phyloP scores from a whole-genome alignment of 495 filamentous ascomycete species.

The Cladorrhinum samala region DNA sequence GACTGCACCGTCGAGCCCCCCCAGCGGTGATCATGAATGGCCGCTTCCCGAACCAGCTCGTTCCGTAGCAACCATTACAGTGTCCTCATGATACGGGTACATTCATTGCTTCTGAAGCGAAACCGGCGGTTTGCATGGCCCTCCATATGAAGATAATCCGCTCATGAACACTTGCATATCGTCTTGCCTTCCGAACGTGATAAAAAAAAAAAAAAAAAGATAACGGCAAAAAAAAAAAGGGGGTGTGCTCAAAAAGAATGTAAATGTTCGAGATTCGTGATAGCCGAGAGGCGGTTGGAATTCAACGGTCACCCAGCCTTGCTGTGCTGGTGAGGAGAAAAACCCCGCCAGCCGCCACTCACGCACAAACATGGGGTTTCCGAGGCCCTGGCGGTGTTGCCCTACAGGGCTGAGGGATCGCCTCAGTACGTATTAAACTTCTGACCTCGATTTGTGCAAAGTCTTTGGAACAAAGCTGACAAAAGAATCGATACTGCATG shows the following conservation, averaged over 20 bases:
- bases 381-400: neutral
- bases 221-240: too few species aligned
- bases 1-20: too few species aligned
- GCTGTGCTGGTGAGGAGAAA: neutral
- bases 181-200: too few species aligned
- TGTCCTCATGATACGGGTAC: too few species aligned
- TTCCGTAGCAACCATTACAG: too few species aligned
- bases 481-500: constrained; percentile 1
- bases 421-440: constrained; percentile 4
- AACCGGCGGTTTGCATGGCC: too few species aligned
- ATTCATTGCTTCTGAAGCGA: too few species aligned
- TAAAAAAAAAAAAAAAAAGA: neutral
- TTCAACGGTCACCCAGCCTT: neutral
- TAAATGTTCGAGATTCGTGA: neutral
- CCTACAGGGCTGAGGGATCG: constrained; percentile 18
- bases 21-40: too few species aligned
- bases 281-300: neutral
- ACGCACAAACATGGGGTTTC: neutral
- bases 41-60: too few species aligned
- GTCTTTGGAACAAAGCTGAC: neutral
- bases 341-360: neutral
- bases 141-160: too few species aligned
- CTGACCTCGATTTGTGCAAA: constrained; percentile 9
- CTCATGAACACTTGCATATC: too few species aligned
- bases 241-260: too few species aligned